Base-by-base conservation (phyloP, 2,329 filamentous ascomycete genomes). In the Talaromyces amestolkiae region DNA sequence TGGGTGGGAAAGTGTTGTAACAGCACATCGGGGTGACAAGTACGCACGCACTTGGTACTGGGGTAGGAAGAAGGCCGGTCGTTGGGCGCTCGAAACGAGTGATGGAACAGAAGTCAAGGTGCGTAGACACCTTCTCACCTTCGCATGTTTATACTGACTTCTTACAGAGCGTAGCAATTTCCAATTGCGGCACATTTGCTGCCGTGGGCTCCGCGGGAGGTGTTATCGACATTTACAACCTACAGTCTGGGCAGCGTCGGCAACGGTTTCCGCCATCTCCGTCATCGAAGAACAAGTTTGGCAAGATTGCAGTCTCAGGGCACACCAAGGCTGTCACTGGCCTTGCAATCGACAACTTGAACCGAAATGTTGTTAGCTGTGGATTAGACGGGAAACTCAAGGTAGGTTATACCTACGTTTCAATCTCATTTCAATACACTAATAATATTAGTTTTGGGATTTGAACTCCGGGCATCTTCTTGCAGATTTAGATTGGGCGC, bases 21-120 rank as follows among this genome's bases (percentile, higher is more conserved):
- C 95, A 3, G 94, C 93, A 10, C 96, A 99, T 75, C 89, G 89
- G 73, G 87, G 90, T 61, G 94, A 98, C 73, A 85, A 88, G 53
- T 91, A 87, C 74, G 95, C 93, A 19, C 87, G 95, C 62, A 98
- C 95, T 1, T 99, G 95, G 95, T 97, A 97, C 79, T 98, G 95
- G 93, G 95, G 94, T 6, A 89, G 92, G 65, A 97, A 96, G 79
- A 89, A 90, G 72, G 93, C 95, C 58, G 95, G 95, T 11, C 86
- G 95, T 68, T 99, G 95, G 95, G 90, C 91, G 0, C 92, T 99
- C 70, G 88, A 91, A 69, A 97, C 93, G 0, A 86, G 90, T 47
- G 95, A 99, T 78, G 86, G 87, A 19, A 86, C 87, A n/a, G 86
- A 92, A 72, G 94, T 97, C 41, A 85, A 81, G 66, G 79, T 82